Percentiles rank a stretch among this genome's conserved stretches.
phyloP scores from a whole-genome alignment of 495 filamentous ascomycete genomes.

The Pyrenula aspistea region DNA sequence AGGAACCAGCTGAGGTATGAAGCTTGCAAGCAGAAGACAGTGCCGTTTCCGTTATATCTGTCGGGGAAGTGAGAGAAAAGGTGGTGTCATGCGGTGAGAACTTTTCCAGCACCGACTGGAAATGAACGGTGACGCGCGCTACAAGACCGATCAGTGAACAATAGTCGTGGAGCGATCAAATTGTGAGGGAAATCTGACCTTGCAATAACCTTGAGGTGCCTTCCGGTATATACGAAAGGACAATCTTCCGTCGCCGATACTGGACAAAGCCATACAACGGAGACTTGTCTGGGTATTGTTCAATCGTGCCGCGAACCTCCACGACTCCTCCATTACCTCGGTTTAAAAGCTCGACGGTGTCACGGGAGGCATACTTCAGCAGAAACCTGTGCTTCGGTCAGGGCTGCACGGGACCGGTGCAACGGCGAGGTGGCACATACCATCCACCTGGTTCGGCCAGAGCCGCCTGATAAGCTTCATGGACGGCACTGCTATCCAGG shows the following conservation, averaged over 20 bases:
- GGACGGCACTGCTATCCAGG: slow-evolving; percentile 67
- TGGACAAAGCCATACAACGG: slow-evolving; percentile 87
- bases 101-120: slow-evolving; percentile 70
- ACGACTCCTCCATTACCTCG: slow-evolving; percentile 73
- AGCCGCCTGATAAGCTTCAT: slow-evolving; percentile 74
- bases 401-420: neutral
- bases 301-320: slow-evolving; percentile 68
- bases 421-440: slow-evolving; percentile 40
- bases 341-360: slow-evolving; percentile 71
- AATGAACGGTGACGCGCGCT: slow-evolving; percentile 94
- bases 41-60: slow-evolving; percentile 76
- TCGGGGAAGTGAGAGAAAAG: slow-evolving; percentile 56
- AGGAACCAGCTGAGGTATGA: slow-evolving; percentile 79
- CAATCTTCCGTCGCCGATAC: slow-evolving; percentile 79
- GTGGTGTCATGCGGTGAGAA: slow-evolving; percentile 81
- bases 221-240: slow-evolving; percentile 86
- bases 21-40: slow-evolving; percentile 81
- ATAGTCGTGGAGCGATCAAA: slow-evolving; percentile 1
- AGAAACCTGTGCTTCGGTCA: slow-evolving; percentile 57
- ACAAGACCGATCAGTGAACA: slow-evolving; percentile 2
- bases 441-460: slow-evolving; percentile 84
- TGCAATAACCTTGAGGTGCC: slow-evolving; percentile 79
- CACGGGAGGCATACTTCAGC: slow-evolving; percentile 79
- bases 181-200: slow-evolving; percentile 44
- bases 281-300: slow-evolving; percentile 66